phyloP scores from a whole-genome alignment of 2,329 filamentous ascomycete genomes.

The Calcarisporium arbuscula region DNA sequence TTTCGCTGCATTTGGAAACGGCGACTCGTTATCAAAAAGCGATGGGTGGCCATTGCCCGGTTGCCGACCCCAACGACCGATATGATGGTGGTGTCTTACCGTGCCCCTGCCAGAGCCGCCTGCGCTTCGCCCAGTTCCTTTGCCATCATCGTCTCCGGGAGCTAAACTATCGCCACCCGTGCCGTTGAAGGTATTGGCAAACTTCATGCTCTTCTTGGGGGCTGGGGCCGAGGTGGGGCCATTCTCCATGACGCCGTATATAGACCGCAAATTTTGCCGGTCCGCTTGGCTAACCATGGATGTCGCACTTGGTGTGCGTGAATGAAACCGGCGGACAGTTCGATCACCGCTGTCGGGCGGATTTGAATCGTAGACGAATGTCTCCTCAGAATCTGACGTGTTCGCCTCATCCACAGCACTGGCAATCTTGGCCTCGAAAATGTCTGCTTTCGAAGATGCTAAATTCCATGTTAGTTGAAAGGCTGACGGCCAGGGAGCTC shows the following conservation, averaged over 20 bases:
- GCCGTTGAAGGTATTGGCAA: conserved; percentile 71
- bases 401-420: conserved; percentile 94
- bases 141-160: conserved; percentile 61
- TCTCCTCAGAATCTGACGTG: conserved; percentile 95
- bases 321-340: conserved; percentile 71
- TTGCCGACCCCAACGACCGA: conserved; percentile 67
- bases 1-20: conserved; percentile 62
- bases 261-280: conserved; percentile 52
- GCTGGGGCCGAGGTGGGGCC: conserved; percentile 31
- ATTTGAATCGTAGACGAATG: conserved; percentile 98
- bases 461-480: neutral
- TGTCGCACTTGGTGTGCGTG: conserved; percentile 87
- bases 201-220: conserved; percentile 90
- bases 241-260: conserved; percentile 60
- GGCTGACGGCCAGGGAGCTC: neutral
- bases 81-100: conserved; percentile 67
- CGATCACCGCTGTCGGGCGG: conserved; percentile 62
- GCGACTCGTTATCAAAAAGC: conserved; percentile 70
- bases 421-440: conserved; percentile 95
- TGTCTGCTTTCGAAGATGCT: conserved; percentile 93
- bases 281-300: conserved; percentile 71
- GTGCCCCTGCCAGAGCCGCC: conserved; percentile 59
- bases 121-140: conserved; percentile 54
- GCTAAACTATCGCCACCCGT: conserved; percentile 44
- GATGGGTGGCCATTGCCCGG: conserved; percentile 62